phyloP scores from a whole-genome alignment of 2,329 filamentous ascomycete genomes.

The Aspergillus sp. region DNA sequence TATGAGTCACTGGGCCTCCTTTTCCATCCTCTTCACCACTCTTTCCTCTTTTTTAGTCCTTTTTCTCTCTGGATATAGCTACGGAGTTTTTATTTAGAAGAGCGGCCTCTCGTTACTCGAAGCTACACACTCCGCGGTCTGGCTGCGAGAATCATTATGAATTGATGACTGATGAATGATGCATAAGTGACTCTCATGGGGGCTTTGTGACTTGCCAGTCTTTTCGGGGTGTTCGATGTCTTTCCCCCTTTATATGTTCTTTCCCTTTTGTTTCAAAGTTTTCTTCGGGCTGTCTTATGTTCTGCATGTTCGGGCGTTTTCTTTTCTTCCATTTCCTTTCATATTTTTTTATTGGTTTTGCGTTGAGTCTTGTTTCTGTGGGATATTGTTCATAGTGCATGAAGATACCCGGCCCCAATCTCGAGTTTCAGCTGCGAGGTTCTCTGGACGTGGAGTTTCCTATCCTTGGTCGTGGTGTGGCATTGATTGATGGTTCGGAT shows the following conservation, averaged over 20 bases:
- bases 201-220: conserved; percentile 18
- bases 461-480: conserved; percentile 26
- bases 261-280: conserved; percentile 6
- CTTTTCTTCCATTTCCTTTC: conserved; percentile 8
- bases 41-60: not conserved
- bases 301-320: conserved; percentile 30
- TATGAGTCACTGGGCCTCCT: conserved; percentile 15
- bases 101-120: conserved; percentile 17
- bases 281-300: conserved; percentile 12
- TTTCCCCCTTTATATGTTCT: not conserved
- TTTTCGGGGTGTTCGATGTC: conserved; percentile 17
- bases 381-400: conserved; percentile 34
- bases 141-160: conserved; percentile 30
- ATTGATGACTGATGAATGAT: conserved; percentile 40
- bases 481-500: conserved; percentile 18
- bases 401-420: conserved; percentile 34
- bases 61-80: conserved; percentile 15
- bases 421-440: conserved; percentile 22
- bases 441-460: conserved; percentile 22
- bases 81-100: conserved; percentile 16
- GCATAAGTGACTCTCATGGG: conserved; percentile 29
- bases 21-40: conserved; percentile 6
- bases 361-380: conserved; percentile 4
- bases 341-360: not conserved
- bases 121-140: conserved; percentile 13